Evolutionary conservation across 768 basidiomycete species (phyloP), one percentile per base, ranked within the genome.

Genomic region (Suillus weaverae): DNA sequence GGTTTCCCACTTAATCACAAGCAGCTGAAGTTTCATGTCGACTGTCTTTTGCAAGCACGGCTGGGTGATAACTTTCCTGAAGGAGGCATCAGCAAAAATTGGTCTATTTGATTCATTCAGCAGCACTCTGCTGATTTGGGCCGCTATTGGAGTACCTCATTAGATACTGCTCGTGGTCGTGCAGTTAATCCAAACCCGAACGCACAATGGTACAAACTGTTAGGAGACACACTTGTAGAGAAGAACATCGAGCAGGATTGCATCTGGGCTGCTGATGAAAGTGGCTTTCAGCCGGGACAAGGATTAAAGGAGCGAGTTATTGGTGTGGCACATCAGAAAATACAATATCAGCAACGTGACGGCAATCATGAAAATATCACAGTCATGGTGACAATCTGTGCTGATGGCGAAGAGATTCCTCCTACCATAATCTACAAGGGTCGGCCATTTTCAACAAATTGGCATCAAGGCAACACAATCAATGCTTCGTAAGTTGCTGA

Each of bases 21-120:
- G 13, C 55, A 60, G 7, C 64, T 78, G 16, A 68, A 71, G 56
- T 65, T 70, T 16, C 64, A 70, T 68, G 73, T 71, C 18, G 70
- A 75, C 51, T 36, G 54, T 7, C 74, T 81, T 39, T 64, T 65
- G 26, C 54, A 51, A 6, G 76, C 77, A 32, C 60, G 67, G 1
- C 67, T 74, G 36, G 78, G 78, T 9, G 59, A 68, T 43, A 35
- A 62, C 35, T 81, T 79, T 60, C 77, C 72, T 2, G 30, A 56
- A n/a, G 76, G 78, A 16, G 77, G 79, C 30, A 74, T 81, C 33
- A 77, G 81, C 1, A 70, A 71, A 43, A 71, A 78, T 22, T 83
- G 79, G 80, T 74, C 75, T 1, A 38, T 69, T 16, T 53, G 64
- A 32, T 77, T 77, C 41, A 46, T 75, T 5, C 51, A 68, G 55